Evolutionary conservation across 2,329 filamentous ascomycete species (phyloP).

Genomic region (Pseudocercospora ulei): DNA sequence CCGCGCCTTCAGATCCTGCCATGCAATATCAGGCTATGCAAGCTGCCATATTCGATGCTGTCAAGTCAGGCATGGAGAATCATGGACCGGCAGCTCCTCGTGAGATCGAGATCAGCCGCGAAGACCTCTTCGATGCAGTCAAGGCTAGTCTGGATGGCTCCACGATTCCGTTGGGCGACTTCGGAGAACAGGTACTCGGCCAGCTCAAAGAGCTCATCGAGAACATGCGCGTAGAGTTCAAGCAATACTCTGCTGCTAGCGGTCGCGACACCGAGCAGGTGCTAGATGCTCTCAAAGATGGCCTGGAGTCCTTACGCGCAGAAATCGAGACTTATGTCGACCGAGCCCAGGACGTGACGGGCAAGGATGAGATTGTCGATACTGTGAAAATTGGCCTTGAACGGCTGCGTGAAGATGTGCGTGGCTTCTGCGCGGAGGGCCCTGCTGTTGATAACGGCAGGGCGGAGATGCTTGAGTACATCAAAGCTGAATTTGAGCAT

Average conservation of each 20-base stretch:
- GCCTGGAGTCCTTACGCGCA: constrained; percentile 65
- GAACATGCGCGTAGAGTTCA: constrained; percentile 56
- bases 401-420: constrained; percentile 52
- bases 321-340: constrained; percentile 78
- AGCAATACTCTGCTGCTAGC: constrained; percentile 68
- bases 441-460: constrained; percentile 38
- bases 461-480: constrained; percentile 43
- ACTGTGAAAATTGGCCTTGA: constrained; percentile 57
- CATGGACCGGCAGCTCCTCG: constrained; percentile 36
- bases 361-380: constrained; percentile 70
- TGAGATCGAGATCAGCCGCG: constrained; percentile 41
- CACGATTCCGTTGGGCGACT: constrained; percentile 43
- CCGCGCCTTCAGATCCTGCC: constrained; percentile 34
- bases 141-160: constrained; percentile 49
- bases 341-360: constrained; percentile 56
- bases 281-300: constrained; percentile 77
- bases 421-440: constrained; percentile 43
- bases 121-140: constrained; percentile 52
- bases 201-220: constrained; percentile 52
- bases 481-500: constrained; percentile 51
- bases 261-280: constrained; percentile 80
- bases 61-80: constrained; percentile 50
- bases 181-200: constrained; percentile 52
- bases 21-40: constrained; percentile 43
- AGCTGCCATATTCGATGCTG: constrained; percentile 49